Evolutionary conservation across 2,329 filamentous ascomycete genomes (phyloP), one percentile per base, ranked within the genome.

Genomic region (Trichoderma koningii): DNA sequence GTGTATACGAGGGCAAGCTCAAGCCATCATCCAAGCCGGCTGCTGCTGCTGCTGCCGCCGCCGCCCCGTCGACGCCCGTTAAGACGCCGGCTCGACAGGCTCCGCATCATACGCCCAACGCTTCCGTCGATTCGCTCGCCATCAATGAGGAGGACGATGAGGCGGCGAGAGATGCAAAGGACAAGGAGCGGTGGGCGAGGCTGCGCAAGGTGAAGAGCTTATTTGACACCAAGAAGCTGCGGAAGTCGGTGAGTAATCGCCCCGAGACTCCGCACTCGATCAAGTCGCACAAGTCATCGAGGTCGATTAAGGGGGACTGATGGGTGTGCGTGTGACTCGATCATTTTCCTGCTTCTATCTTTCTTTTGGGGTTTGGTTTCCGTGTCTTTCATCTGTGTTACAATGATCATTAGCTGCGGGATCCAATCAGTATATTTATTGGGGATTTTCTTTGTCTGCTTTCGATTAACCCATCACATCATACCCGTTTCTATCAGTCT

Each of bases 171-270:
- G 80, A 82, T 53, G 81, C 78, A 51, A 89, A 89, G 73, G 89
- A 92, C 67, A 89, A 89, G 74, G 87, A 90, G 75, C 82, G 89
- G 68, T 91, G 89, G 89, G 85, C 87, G n/a, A 83, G 87, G 69
- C 76, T 92, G 68, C 83, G 87, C 70, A 84, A 85, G 65, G 88
- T 92, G 65, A 90, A 90, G 80, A 90, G 88, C 72, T 76, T 90
- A 53, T 87, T 92, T 71, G 87, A 89, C 67, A 82, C 85, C 6
- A 91, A 90, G 74, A 88, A 83, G 72, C 74, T 82, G 60, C 78
- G 76, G 63, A 76, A 76, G 42, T 75, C 78, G 4, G 69, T 76
- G 19, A 78, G 76, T 63, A 78, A 76, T 61, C 75, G 82, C 44
- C 80, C 82, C 1, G 79, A 76, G 4, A 81, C 79, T 9, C 73